Base-by-base conservation (phyloP, 1,284 basidiomycete species). In the Cryptococcus neoformans region DNA sequence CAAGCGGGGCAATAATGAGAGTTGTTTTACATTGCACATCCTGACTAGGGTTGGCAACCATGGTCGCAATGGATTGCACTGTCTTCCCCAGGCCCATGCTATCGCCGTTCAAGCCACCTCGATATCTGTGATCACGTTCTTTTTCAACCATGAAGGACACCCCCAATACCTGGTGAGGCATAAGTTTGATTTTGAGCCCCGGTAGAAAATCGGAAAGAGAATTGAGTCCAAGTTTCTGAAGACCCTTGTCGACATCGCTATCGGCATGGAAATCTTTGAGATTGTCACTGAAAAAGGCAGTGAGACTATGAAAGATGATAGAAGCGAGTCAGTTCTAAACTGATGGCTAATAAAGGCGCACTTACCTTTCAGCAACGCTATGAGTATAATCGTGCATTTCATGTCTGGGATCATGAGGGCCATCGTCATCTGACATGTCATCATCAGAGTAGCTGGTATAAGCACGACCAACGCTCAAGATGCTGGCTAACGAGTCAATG, bases 1-100 rank as follows among this genome's bases (percentile, higher is more conserved):
- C 75, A 7, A 79, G 61, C 3, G 78, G 78, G 0, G 77, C 77
- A 21, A 81, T 62, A 48, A 81, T 71, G 1, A 81, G 65, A 10
- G 76, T 80, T 0, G 74, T 70, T 59, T 75, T 77, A 53, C 70
- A 63, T 48, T 67, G 69, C 4, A 51, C 62, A 54, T 72, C 78
- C 36, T 51, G 49, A 37, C 66, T 71, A 38, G 59, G 63, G 56
- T 79, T 74, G 3, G 64, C 62, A 42, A 64, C 61, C 62, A 78
- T 76, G 11, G 69, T 62, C 0, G 74, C 79, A 47, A 79, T 74
- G 21, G 74, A 66, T 55, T 79, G 78, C 0, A 80, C 68, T 0
- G 79, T 80, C 69, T 66, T 64, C 10, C 62, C 63, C 8, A 70
- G 53, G 37, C 64, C 67, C 71, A 74, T 74, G 0, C 63, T 66